Conservation (phyloP, 257 asterid species). For the Coffea eugenioides region DNA sequence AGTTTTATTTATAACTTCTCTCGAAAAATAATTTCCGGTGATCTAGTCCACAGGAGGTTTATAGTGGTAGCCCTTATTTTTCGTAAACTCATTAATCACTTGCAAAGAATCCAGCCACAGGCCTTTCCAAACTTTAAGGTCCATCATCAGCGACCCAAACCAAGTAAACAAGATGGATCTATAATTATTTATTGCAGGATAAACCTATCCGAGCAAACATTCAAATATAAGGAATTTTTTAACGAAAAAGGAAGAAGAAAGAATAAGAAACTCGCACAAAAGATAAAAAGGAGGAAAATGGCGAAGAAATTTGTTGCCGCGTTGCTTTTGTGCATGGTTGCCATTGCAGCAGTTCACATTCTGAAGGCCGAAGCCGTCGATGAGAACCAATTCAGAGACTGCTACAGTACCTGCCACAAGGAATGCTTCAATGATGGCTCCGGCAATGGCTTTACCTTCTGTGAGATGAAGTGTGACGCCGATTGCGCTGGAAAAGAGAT, state of each 20-base stretch:
- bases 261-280: not conserved
- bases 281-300: not conserved
- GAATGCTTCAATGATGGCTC: not conserved
- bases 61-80: not conserved
- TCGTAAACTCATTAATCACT: not conserved
- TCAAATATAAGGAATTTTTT: not conserved
- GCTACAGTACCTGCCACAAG: conserved; percentile 22
- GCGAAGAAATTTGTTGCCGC: conserved; percentile 21
- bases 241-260: not conserved
- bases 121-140: conserved; percentile 1
- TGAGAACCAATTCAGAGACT: conserved; percentile 1
- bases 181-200: not conserved
- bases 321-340: conserved; percentile 25
- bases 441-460: conserved; percentile 20
- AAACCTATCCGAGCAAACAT: conserved; percentile 11
- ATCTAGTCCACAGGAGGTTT: not conserved
- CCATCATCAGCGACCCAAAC: not conserved
- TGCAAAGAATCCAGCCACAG: not conserved
- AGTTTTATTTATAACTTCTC: not conserved
- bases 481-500: conserved; percentile 15
- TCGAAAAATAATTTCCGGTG: not conserved
- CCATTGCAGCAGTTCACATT: conserved; percentile 15
- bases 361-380: conserved; percentile 5
- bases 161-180: not conserved
- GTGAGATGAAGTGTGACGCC: conserved; percentile 28